Conservation (phyloP, 129 eudicot species). For the Helichrysum umbraculigerum region DNA sequence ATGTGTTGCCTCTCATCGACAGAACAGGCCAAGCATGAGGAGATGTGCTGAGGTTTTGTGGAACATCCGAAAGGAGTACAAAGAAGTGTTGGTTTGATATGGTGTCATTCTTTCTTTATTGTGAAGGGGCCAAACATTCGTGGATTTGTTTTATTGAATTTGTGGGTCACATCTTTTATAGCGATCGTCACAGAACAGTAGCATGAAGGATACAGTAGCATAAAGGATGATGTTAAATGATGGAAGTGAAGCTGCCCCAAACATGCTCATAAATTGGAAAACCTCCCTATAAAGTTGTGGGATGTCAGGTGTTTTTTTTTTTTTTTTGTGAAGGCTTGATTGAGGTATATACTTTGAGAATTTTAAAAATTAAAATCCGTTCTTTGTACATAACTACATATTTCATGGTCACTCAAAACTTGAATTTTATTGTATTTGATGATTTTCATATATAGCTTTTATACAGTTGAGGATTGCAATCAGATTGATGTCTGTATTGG, state of each 20-base stretch:
- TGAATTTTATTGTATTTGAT: neutral
- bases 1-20: conserved; percentile 68
- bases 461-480: neutral
- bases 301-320: neutral
- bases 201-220: neutral
- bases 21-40: conserved; percentile 72
- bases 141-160: conserved; percentile 11
- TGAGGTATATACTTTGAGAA: neutral
- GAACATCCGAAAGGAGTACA: conserved; percentile 85
- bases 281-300: neutral
- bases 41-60: conserved; percentile 85
- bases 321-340: conserved; percentile 21
- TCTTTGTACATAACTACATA: neutral
- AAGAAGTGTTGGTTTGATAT: conserved; percentile 41
- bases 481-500: neutral
- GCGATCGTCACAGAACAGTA: neutral
- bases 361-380: too few species aligned
- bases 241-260: neutral
- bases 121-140: neutral
- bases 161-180: neutral
- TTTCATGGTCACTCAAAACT: neutral
- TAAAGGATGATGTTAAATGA: neutral
- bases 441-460: neutral
- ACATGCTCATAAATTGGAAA: neutral
- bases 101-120: conserved; percentile 3